Evolutionary conservation across 139 green algal species (phyloP).

Genomic region (Picocystis salinarum): DNA sequence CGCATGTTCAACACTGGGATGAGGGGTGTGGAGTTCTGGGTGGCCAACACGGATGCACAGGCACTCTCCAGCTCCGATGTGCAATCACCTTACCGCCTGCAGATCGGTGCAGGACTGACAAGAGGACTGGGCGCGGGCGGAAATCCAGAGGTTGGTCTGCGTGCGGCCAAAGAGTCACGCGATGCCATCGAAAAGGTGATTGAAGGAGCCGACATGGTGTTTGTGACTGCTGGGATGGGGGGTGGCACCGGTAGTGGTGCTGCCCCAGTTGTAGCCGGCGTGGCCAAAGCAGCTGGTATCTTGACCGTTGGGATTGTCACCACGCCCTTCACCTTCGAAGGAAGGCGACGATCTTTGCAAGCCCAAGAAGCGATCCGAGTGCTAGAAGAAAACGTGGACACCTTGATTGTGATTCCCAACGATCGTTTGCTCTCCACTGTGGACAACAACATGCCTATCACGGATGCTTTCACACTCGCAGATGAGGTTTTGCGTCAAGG

Average conservation of each 20-base stretch:
- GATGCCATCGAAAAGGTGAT: slow-evolving; percentile 44
- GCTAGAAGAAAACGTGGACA: slow-evolving; percentile 75
- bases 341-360: slow-evolving; percentile 55
- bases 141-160: slow-evolving; percentile 52
- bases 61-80: slow-evolving; percentile 52
- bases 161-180: slow-evolving; percentile 44
- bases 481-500: slow-evolving; percentile 78
- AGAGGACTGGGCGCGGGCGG: slow-evolving; percentile 66
- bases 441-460: slow-evolving; percentile 44
- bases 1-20: slow-evolving; percentile 66
- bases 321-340: slow-evolving; percentile 90
- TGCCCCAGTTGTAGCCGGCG: slow-evolving; percentile 65
- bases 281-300: slow-evolving; percentile 70
- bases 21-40: slow-evolving; percentile 74
- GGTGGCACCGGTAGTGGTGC: slow-evolving; percentile 86
- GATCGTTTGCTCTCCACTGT: slow-evolving; percentile 64
- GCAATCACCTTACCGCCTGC: slow-evolving; percentile 30
- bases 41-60: slow-evolving; percentile 87
- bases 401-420: slow-evolving; percentile 94
- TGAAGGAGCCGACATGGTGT: slow-evolving; percentile 74
- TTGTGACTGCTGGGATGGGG: slow-evolving; percentile 92
- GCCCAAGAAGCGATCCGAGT: slow-evolving; percentile 42
- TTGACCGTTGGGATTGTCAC: slow-evolving; percentile 94
- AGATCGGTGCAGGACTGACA: slow-evolving; percentile 75
- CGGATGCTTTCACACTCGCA: slow-evolving; percentile 73